These are phyloP conservation scores for Xerocomus spinulosus DNA, from an alignment of 768 basidiomycete species.

Conservation along the genomic window DNA sequence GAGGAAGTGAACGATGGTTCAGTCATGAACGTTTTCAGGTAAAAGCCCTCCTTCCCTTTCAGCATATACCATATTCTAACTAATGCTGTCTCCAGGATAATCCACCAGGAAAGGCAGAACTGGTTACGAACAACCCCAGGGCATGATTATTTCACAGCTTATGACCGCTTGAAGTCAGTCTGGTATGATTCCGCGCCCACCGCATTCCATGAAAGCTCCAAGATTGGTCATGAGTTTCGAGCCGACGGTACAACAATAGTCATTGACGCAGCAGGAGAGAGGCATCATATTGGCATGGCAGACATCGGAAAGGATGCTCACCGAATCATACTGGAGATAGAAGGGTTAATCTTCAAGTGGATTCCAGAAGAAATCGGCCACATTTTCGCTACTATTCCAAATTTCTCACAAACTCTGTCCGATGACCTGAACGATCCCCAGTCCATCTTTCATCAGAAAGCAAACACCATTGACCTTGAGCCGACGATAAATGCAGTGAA, in stretches of 20 bases:
- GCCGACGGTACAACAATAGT: background rate
- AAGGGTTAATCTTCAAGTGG: background rate
- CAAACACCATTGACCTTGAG: background rate
- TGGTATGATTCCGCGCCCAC: background rate
- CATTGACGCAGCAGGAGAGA: background rate
- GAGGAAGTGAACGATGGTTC: no score
- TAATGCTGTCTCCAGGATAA: background rate
- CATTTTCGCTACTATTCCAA: no score
- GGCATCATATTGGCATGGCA: background rate
- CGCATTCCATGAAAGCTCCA: background rate
- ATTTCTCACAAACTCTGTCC: background rate
- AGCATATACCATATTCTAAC: background rate
- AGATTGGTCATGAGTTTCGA: background rate
- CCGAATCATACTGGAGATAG: background rate
- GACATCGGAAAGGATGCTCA: background rate
- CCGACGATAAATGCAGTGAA: background rate
- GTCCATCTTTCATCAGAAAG: background rate
- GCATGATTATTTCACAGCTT: background rate
- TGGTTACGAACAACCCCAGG: background rate
- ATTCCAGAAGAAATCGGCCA: background rate
- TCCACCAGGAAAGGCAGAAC: background rate
- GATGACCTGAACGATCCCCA: background rate
- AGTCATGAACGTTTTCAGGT: background rate
- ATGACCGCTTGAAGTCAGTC: background rate
- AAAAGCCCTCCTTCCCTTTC: background rate